These are phyloP conservation scores for Agarophyton chilense DNA, from an alignment of 23 red algal species.

Conservation along the genomic window DNA sequence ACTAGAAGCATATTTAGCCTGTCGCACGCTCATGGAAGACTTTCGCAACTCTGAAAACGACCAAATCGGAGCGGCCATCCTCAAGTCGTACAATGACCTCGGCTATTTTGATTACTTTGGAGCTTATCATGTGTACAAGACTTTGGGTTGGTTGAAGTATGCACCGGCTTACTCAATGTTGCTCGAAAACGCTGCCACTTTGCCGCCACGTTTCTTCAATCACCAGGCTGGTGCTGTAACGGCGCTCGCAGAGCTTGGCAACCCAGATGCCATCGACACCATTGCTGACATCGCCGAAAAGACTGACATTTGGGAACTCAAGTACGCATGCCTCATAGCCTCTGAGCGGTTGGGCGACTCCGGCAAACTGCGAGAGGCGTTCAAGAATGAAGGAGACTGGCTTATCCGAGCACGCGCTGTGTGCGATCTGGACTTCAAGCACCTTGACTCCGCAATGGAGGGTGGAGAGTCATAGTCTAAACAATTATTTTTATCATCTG, in stretches of 20 bases:
- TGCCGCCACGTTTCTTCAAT: constrained; percentile 89
- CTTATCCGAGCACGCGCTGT: constrained; percentile 55
- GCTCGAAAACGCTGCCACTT: constrained; percentile 51
- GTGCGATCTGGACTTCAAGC: constrained; percentile 40
- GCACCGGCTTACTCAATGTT: constrained; percentile 43
- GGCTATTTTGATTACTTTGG: constrained; percentile 90
- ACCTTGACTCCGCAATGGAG: not conserved
- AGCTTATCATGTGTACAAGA: constrained; percentile 86
- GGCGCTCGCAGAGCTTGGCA: constrained; percentile 65
- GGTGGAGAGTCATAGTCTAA: too few relatives aligned
- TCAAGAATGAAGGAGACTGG: constrained; percentile 71
- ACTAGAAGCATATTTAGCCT: constrained; percentile 57
- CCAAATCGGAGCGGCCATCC: constrained; percentile 29
- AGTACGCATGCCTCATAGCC: constrained; percentile 77
- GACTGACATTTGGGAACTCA: constrained; percentile 75
- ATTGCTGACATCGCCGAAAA: constrained; percentile 21
- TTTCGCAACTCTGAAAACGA: not conserved
- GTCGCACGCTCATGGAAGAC: constrained; percentile 48
- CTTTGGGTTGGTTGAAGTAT: constrained; percentile 70
- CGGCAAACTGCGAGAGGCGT: constrained; percentile 20
- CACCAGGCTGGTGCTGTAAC: constrained; percentile 68
- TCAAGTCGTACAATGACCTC: constrained; percentile 59
- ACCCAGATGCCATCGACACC: constrained; percentile 1
- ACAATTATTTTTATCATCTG: too few relatives aligned
- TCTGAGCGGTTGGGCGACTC: constrained; percentile 54